These are phyloP conservation scores for Oryza punctata DNA, from an alignment of 176 grass and related monocot species.

Conservation along the genomic window DNA sequence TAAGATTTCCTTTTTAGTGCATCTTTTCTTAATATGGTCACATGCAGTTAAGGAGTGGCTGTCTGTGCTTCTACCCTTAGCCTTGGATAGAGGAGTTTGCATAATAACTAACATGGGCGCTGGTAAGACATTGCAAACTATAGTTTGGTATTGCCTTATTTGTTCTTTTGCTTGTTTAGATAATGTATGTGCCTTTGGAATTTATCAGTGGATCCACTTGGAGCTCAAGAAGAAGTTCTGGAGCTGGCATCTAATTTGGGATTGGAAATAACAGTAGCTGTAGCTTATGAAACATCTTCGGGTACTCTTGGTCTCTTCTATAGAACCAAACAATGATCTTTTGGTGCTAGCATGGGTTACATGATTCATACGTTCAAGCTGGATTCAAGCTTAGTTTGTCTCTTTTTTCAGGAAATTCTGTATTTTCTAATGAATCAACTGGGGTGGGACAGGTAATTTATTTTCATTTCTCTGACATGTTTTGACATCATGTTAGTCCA, in stretches of 20 bases:
- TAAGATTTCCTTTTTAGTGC: slow-evolving; percentile 3
- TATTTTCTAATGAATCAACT: slow-evolving; percentile 38
- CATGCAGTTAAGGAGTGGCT: slow-evolving; percentile 85
- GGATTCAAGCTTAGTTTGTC: not conserved
- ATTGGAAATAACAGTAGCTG: slow-evolving; percentile 64
- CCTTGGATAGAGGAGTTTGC: slow-evolving; percentile 71
- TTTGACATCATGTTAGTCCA: slow-evolving; percentile 2
- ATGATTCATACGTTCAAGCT: not conserved
- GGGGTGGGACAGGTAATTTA: slow-evolving; percentile 42
- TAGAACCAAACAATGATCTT: slow-evolving; percentile 3
- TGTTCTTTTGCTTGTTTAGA: slow-evolving; percentile 24
- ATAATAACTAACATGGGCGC: slow-evolving; percentile 97
- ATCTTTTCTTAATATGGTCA: slow-evolving; percentile 23
- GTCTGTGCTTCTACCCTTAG: slow-evolving; percentile 81
- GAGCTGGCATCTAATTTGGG: slow-evolving; percentile 66
- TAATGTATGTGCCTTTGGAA: slow-evolving; percentile 7
- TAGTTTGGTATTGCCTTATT: slow-evolving; percentile 21
- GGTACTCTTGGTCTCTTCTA: slow-evolving; percentile 30
- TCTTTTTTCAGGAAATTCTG: slow-evolving; percentile 49
- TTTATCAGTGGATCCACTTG: slow-evolving; percentile 77
- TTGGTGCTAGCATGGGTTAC: not conserved
- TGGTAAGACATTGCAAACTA: slow-evolving; percentile 53
- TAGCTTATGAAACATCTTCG: slow-evolving; percentile 70
- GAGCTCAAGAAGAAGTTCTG: slow-evolving; percentile 80
- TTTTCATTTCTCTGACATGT: not conserved